A percentile compares a stretch with the other conserved stretches of the same genome.
Evolutionary conservation across 768 basidiomycete genomes (phyloP).

Genomic region (Boletus eberwhitei): DNA sequence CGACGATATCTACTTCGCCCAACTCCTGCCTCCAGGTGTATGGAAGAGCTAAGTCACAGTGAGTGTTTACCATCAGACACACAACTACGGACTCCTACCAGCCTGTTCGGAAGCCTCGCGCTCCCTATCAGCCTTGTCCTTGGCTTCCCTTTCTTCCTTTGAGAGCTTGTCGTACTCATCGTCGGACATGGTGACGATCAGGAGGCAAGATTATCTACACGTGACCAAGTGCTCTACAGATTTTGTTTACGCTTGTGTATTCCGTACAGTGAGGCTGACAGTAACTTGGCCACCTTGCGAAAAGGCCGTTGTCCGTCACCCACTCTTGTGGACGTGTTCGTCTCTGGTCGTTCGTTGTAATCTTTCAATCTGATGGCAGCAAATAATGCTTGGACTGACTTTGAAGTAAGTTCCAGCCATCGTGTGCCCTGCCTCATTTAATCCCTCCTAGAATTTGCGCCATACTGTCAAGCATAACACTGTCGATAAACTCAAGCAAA

Average conservation of each 20-base stretch:
- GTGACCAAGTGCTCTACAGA: slow-evolving; percentile 16
- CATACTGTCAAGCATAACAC: slow-evolving; percentile 74
- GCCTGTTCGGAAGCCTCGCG: slow-evolving; percentile 81
- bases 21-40: slow-evolving; percentile 92
- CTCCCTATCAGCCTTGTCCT: slow-evolving; percentile 65
- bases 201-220: slow-evolving; percentile 23
- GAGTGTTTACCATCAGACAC: slow-evolving; percentile 16
- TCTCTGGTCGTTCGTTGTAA: slow-evolving; percentile 4
- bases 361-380: slow-evolving; percentile 50
- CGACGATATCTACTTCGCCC: slow-evolving; percentile 75
- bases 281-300: slow-evolving; percentile 12
- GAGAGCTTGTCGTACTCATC: slow-evolving; percentile 75
- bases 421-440: slow-evolving; percentile 14
- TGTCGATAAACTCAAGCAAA: slow-evolving; percentile 82
- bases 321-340: slow-evolving; percentile 11
- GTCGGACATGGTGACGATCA: slow-evolving; percentile 33
- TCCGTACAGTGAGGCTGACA: slow-evolving; percentile 19
- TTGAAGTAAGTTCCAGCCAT: slow-evolving; percentile 51
- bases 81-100: slow-evolving; percentile 47
- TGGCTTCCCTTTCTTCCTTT: slow-evolving; percentile 68
- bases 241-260: slow-evolving; percentile 36
- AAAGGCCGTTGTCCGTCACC: slow-evolving; percentile 3
- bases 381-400: slow-evolving; percentile 64
- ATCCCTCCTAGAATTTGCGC: slow-evolving; percentile 54
- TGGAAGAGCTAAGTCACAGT: slow-evolving; percentile 63